Evolutionary conservation across 805 yeast genomes (phyloP).

Genomic region (Yarrowia sp.): DNA sequence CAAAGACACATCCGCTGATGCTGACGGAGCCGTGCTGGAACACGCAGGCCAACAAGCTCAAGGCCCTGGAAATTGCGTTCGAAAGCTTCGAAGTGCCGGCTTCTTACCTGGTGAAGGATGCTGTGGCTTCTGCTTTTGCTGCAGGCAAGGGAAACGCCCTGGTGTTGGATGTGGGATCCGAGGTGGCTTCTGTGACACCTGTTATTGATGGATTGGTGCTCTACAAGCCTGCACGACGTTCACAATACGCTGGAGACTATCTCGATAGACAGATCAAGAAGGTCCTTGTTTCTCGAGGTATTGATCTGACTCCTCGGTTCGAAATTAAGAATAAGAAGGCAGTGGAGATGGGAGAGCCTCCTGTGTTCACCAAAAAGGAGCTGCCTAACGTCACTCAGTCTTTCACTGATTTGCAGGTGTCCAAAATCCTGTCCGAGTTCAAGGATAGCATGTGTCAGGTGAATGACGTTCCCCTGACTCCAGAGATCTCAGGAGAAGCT

Average conservation of each 20-base stretch:
- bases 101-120: constrained; percentile 76
- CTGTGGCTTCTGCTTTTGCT: constrained; percentile 92
- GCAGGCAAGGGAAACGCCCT: constrained; percentile 73
- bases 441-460: constrained; percentile 53
- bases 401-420: constrained; percentile 63
- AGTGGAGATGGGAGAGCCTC: constrained; percentile 50
- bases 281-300: constrained; percentile 50
- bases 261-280: constrained; percentile 62
- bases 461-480: constrained; percentile 55
- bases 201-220: constrained; percentile 52
- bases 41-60: constrained; percentile 66
- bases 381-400: constrained; percentile 54
- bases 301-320: constrained; percentile 57
- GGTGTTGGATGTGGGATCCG: constrained; percentile 80
- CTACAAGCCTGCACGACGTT: constrained; percentile 59
- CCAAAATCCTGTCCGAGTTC: constrained; percentile 57
- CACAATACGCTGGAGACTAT: constrained; percentile 76
- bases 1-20: constrained; percentile 74
- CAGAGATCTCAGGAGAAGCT: constrained; percentile 46
- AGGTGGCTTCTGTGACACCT: constrained; percentile 64
- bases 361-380: constrained; percentile 47
- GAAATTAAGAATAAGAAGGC: constrained; percentile 57
- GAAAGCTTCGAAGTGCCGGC: constrained; percentile 80
- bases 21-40: constrained; percentile 92
- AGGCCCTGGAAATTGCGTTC: constrained; percentile 72